phyloP scores from a whole-genome alignment of 163 green algal genomes.

The Trebouxia gelatinosa region DNA sequence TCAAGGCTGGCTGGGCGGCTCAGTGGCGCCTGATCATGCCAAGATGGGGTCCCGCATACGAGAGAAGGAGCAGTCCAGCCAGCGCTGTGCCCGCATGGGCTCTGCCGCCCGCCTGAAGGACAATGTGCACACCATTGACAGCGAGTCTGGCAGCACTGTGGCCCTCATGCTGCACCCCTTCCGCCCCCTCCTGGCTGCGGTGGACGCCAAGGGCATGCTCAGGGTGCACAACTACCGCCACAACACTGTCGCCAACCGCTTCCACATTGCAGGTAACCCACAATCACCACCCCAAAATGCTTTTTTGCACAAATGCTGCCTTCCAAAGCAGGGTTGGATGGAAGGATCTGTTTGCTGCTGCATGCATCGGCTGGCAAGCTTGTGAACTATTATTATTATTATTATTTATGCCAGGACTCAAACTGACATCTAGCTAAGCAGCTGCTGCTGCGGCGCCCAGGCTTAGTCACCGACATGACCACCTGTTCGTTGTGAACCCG shows the following conservation, averaged over 20 bases:
- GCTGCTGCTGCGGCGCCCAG: too few relatives aligned
- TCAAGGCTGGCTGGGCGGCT: constrained; percentile 13
- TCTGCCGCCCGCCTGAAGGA: constrained; percentile 32
- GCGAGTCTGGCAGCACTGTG: constrained; percentile 37
- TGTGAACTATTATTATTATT: too few relatives aligned
- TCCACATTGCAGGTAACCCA: constrained; percentile 66
- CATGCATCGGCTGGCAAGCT: too few relatives aligned
- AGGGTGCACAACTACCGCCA: constrained; percentile 65
- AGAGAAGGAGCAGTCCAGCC: constrained; percentile 2
- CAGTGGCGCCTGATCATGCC: neutral
- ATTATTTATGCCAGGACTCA: too few relatives aligned
- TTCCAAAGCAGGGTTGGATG: too few relatives aligned
- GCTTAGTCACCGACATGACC: too few relatives aligned
- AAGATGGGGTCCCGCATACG: constrained; percentile 23
- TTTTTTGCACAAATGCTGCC: too few relatives aligned
- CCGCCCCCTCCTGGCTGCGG: constrained; percentile 57
- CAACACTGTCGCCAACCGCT: constrained; percentile 60
- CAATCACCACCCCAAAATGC: too few relatives aligned
- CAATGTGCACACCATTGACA: constrained; percentile 57
- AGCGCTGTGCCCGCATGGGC: constrained; percentile 21
- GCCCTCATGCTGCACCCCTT: constrained; percentile 79
- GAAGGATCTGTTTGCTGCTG: too few relatives aligned
- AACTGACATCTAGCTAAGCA: too few relatives aligned
- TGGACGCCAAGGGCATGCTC: constrained; percentile 58
- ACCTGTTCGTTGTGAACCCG: too few relatives aligned